Evolutionary conservation across 2,329 filamentous ascomycete genomes (phyloP), one percentile per base, ranked within the genome.

Genomic region (Stemphylium vesicarium): DNA sequence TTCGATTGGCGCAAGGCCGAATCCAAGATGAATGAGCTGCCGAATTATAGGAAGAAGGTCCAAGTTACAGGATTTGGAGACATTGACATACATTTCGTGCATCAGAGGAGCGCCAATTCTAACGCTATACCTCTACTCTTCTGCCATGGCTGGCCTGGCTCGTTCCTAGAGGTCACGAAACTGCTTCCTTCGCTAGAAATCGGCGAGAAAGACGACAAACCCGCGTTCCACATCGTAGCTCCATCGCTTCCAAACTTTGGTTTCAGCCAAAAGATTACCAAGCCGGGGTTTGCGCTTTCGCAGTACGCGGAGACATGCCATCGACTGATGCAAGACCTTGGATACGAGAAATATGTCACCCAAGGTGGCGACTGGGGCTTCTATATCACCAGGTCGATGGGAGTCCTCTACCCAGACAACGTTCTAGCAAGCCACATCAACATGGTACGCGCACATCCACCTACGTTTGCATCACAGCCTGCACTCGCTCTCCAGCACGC

Each of bases 281-380:
- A 84, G 71, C 78, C 77, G 51, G 85, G 86, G 0, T 89, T 89
- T 56, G 81, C 79, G 2, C 64, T 85, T 13, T 77, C 78, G 16
- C 83, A 88, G 60, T 88, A 88, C 63, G 85, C 86, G 2, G 85
- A 91, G 69, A 81, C 81, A 0, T 78, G 85, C 60, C 84, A 92
- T 70, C 86, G 85, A 51, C 75, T 92, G 8, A 92, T 92, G 89
- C 74, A 83, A 6, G 80, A 81, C 11, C 80, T 92, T 2, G 88
- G 88, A 0, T 92, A 89, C 67, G 61, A 80, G 2, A 77, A 85
- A 74, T 90, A 75, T 44, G 64, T 77, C 1, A 77, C 79, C 6
- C 77, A 90, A 73, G 87, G 86, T 59, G 89, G 89, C 24, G 88
- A 91, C 66, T 91, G 87, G 88, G 89, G 88, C 15, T 85, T 81